These are phyloP conservation scores for Blastocystis hominis DNA, from an alignment of 352 stramenopile species.

Conservation along the genomic window DNA sequence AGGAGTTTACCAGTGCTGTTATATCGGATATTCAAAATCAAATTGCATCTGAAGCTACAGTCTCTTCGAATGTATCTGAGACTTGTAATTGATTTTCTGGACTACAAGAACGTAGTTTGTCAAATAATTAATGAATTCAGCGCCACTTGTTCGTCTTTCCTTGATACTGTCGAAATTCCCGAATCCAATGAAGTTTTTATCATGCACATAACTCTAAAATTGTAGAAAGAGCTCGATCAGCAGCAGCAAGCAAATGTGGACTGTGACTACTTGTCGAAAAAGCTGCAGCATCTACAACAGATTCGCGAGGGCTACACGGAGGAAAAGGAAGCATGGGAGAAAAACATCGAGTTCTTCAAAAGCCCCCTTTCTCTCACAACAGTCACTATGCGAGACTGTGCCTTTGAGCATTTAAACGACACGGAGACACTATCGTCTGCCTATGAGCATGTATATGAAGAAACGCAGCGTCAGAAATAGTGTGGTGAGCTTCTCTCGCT, in stretches of 20 bases:
- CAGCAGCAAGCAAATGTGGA: slow-evolving; percentile 17
- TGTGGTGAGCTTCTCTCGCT: background rate
- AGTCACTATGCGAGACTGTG: background rate
- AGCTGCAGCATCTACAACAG: background rate
- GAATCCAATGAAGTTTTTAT: slow-evolving; percentile 4
- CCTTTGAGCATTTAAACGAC: slow-evolving; percentile 39
- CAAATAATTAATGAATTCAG: slow-evolving; percentile 14
- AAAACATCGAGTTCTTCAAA: slow-evolving; percentile 45
- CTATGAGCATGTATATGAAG: background rate
- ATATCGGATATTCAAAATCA: background rate
- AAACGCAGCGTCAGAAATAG: background rate
- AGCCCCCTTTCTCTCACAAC: background rate
- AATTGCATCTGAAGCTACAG: background rate
- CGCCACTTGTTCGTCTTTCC: background rate
- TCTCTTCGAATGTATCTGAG: background rate
- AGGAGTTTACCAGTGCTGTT: background rate
- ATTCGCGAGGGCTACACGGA: background rate
- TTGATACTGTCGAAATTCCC: background rate
- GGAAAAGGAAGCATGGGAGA: slow-evolving; percentile 26
- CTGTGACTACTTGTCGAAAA: background rate
- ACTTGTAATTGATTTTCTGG: background rate
- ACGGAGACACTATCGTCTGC: background rate
- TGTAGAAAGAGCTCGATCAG: background rate
- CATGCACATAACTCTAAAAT: background rate
- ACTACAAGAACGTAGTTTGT: background rate